These are phyloP conservation scores for Wolfiporia cocos DNA, from an alignment of 1,284 basidiomycete species.

Conservation along the genomic window DNA sequence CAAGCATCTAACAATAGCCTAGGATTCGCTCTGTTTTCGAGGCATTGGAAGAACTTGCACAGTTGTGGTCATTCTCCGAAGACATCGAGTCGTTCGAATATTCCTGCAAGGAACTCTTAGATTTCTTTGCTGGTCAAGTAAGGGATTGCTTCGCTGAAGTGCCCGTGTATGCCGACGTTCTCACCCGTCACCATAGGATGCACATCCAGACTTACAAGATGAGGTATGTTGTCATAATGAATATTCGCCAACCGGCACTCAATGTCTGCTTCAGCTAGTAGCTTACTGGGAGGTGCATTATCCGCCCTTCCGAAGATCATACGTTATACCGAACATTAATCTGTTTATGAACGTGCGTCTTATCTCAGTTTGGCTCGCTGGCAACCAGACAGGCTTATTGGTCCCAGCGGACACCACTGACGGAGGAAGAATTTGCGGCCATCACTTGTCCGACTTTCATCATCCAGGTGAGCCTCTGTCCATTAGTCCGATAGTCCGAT, in stretches of 20 bases:
- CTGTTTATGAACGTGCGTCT: slow-evolving; percentile 52
- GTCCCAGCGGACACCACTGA: slow-evolving; percentile 48
- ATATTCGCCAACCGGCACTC: not conserved
- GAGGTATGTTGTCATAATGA: slow-evolving; percentile 36
- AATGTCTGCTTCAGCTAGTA: slow-evolving; percentile 39
- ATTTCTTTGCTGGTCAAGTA: slow-evolving; percentile 37
- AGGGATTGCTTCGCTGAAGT: not conserved
- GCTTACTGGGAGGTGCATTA: slow-evolving; percentile 53
- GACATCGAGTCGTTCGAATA: slow-evolving; percentile 66
- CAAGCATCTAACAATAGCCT: not conserved
- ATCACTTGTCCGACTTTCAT: slow-evolving; percentile 62
- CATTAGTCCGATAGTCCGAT: not conserved
- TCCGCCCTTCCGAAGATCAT: slow-evolving; percentile 47
- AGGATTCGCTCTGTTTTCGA: slow-evolving; percentile 43
- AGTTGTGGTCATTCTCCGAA: slow-evolving; percentile 58
- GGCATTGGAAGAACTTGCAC: slow-evolving; percentile 54
- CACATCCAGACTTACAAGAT: slow-evolving; percentile 47
- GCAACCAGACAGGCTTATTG: too few species aligned
- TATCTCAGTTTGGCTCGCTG: slow-evolving; percentile 2
- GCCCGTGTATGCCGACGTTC: not conserved
- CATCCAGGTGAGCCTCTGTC: slow-evolving; percentile 48
- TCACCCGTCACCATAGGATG: slow-evolving; percentile 13
- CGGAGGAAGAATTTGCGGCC: slow-evolving; percentile 36
- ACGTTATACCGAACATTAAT: slow-evolving; percentile 46
- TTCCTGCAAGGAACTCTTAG: slow-evolving; percentile 49